Base-by-base conservation (phyloP, 192 early-diverging fungal species). In the Thoreauomyces humboldtii region DNA sequence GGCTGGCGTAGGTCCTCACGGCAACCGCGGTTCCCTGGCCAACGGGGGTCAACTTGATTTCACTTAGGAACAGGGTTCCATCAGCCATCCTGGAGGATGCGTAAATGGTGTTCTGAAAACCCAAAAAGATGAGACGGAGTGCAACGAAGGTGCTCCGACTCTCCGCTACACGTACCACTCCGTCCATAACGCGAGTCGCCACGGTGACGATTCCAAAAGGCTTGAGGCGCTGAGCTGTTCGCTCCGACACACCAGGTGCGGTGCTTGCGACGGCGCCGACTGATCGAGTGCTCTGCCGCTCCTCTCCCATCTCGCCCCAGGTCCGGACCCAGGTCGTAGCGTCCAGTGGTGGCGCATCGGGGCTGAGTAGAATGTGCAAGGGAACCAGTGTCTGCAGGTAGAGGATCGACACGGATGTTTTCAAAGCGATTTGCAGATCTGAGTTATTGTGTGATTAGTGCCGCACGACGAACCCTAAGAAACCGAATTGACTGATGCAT, bases 301-400 rank as follows among this genome's bases (percentile, higher is more conserved):
- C 45, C 4, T 42, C 41, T 21, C 36, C 31, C 25, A 60, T 38
- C 41, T 70, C 60, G 11, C 43, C 32, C 68, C 68, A 70, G 24
- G 41, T 63, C 19, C 54, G 32, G 27, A 70, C 28, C 68, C 68
- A 70, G 7, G 28, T 7, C 2, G 33, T 0, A n/a, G 28, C 52
- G 21, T 63, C 60, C n/a, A 15, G 17, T 12, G 50, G 50, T 36
- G 15, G 55, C 33, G 55, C 55, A 29, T 31, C 59, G 41, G 37
- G 41, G 4, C 19, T 14, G 21, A 88, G 76, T 4, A 66, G 31
- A 27, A 61, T 46, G 46, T 88, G 77, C 47, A 89, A 63, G 52
- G 87, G 85, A 44, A 82, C 64, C 33, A 74, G 76, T 2, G 85
- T 79, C 65, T 88, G 87, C 71, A 89, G 87, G 71, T 91, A 91